Conservation (phyloP, 83 land plant species). For the Isoetes engelmannii region DNA sequence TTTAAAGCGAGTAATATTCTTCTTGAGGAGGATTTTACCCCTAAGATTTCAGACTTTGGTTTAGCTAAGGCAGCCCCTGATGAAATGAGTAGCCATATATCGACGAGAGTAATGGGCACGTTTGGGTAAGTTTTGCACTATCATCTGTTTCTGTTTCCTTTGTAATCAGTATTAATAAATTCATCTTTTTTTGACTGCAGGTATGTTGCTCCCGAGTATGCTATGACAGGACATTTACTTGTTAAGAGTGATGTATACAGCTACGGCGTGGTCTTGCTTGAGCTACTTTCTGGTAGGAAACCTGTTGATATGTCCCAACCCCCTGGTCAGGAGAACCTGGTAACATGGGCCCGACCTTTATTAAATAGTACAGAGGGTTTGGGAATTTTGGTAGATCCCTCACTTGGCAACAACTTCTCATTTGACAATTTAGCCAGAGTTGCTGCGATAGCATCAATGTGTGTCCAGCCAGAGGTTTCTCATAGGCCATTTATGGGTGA, state of each 20-base stretch:
- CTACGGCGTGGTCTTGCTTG: constrained; percentile 13
- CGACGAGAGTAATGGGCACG: constrained; percentile 74
- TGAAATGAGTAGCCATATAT: constrained; percentile 57
- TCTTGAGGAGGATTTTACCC: constrained; percentile 39
- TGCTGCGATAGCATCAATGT: constrained; percentile 10
- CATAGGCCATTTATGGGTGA: constrained; percentile 9
- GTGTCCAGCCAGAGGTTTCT: background rate
- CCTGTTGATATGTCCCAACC: constrained; percentile 10
- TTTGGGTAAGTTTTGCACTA: constrained; percentile 48
- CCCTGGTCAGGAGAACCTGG: constrained; percentile 13
- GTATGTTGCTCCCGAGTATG: constrained; percentile 20
- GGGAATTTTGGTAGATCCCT: background rate
- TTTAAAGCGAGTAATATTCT: constrained; percentile 54
- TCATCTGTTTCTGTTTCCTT: background rate
- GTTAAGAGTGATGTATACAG: constrained; percentile 15
- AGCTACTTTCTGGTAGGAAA: background rate
- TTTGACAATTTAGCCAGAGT: background rate
- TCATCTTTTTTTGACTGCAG: background rate
- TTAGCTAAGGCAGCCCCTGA: constrained; percentile 62
- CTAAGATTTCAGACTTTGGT: constrained; percentile 76
- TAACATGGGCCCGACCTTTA: constrained; percentile 6
- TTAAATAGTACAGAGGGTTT: constrained; percentile 2
- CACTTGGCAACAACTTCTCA: background rate
- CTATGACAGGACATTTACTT: constrained; percentile 19
- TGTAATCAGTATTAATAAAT: background rate